Evolutionary conservation across 345 rosid species (phyloP), one percentile per base, ranked within the genome.

Genomic region (Microthlaspi erraticum): DNA sequence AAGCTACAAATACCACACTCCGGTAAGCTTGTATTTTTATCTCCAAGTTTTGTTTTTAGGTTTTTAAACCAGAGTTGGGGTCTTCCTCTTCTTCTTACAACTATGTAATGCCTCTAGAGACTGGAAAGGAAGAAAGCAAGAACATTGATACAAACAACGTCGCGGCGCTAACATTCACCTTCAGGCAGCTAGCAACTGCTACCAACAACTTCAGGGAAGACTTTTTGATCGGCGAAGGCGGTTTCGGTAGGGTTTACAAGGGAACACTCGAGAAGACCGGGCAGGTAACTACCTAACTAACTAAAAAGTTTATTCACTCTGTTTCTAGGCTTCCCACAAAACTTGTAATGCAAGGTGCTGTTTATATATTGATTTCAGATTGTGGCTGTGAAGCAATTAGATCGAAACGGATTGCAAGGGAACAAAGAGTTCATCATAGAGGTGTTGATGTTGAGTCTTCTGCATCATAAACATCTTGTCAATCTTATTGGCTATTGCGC

Each of bases 341-440:
- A 10, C 17, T 39, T 39, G 43, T 10, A 39, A 1, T 39, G 14
- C 46, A 43, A 43, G 18, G 46, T 43, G 18, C 46, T 43, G 46
- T 43, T 43, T 38, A 6, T n/a, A n/a, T n/a, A n/a, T 14, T n/a
- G 44, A 41, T 43, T 43, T 43, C 60, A 54, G 60, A 4, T 54
- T 14, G 61, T 56, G 61, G 61, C 61, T 7, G 61, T 56, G 43
- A 56, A 56, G 10, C 61, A 56, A 37, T 56, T 56, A 36, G 61
- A 56, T 7, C 8, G 61, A 36, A 14, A 56, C 5, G 61, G 61
- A 44, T 37, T 36, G 7, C 61, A 56, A 56, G 61, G 61, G 29
- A 34, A 56, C 44, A 56, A 3, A 56, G 61, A 56, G 43, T 56
- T 56, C 14, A 56, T 56, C n/a, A 16, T 56, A 17, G 61, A 56